phyloP scores from a whole-genome alignment of 1,284 basidiomycete genomes.

The Vanrija pseudolonga region DNA sequence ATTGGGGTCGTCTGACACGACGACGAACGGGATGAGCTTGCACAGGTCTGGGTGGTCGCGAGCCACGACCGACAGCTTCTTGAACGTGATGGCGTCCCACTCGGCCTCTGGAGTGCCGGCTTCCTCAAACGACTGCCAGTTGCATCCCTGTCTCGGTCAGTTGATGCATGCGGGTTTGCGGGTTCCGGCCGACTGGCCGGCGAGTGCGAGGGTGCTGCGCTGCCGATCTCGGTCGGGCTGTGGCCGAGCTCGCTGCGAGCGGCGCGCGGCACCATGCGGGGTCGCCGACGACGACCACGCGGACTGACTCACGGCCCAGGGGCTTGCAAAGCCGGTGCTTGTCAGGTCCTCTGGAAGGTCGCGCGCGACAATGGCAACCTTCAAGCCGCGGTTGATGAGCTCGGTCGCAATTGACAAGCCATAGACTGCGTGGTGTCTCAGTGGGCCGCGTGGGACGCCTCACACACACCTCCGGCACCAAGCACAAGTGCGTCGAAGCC shows the following conservation, averaged over 20 bases:
- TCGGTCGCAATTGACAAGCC: slow-evolving; percentile 52
- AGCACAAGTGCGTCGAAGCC: slow-evolving; percentile 39
- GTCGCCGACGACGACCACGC: not conserved
- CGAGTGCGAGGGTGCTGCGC: too few relatives aligned
- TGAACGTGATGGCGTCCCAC: slow-evolving; percentile 42
- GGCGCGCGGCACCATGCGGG: too few relatives aligned
- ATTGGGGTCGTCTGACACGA: slow-evolving; percentile 42
- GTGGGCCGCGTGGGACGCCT: not conserved
- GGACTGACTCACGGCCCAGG: slow-evolving; percentile 60
- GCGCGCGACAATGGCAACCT: slow-evolving; percentile 60
- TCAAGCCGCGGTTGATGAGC: slow-evolving; percentile 51
- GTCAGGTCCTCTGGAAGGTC: slow-evolving; percentile 63
- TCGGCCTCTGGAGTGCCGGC: slow-evolving; percentile 48
- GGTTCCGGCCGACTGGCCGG: too few relatives aligned
- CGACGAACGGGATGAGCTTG: slow-evolving; percentile 53
- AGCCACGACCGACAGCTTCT: slow-evolving; percentile 55
- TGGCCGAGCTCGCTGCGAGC: too few relatives aligned
- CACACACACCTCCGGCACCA: slow-evolving; percentile 40
- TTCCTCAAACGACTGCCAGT: slow-evolving; percentile 61
- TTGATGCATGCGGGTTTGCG: too few relatives aligned
- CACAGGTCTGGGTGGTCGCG: slow-evolving; percentile 48
- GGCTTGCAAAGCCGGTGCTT: slow-evolving; percentile 62
- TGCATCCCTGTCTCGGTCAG: slow-evolving; percentile 56
- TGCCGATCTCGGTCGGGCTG: too few relatives aligned
- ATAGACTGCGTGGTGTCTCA: slow-evolving; percentile 40